These are phyloP conservation scores for Aurantiochytrium sp. DNA, from an alignment of 108 stramenopile species.

Conservation along the genomic window DNA sequence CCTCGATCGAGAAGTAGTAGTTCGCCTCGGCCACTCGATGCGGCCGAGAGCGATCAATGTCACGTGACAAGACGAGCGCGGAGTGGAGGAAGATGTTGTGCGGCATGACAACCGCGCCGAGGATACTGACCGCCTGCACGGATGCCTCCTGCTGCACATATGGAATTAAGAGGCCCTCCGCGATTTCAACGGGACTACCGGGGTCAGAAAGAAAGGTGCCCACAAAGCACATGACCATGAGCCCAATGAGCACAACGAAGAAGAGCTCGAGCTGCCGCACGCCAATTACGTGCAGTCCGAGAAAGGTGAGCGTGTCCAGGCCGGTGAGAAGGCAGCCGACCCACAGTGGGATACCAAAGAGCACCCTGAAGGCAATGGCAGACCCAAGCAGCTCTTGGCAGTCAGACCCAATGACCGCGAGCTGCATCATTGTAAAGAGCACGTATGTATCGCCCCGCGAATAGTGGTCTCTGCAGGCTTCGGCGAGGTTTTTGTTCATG, in stretches of 20 bases:
- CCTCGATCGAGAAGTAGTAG: constrained; percentile 69
- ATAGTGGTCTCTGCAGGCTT: constrained; percentile 53
- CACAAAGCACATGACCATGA: constrained; percentile 69
- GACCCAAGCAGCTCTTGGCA: constrained; percentile 71
- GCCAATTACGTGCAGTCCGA: constrained; percentile 64
- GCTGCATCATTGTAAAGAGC: constrained; percentile 48
- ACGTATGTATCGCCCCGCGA: not conserved
- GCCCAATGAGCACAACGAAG: constrained; percentile 65
- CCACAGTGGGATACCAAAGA: constrained; percentile 52
- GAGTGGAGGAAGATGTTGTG: constrained; percentile 80
- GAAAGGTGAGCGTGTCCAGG: constrained; percentile 68
- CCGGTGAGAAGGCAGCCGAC: constrained; percentile 51
- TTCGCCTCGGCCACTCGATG: constrained; percentile 61
- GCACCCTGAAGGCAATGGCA: constrained; percentile 57
- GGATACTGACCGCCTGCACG: constrained; percentile 58
- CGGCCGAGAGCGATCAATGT: constrained; percentile 46
- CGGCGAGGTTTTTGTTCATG: constrained; percentile 63
- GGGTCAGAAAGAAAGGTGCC: constrained; percentile 64
- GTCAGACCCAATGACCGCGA: constrained; percentile 70
- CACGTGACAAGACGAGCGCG: constrained; percentile 63
- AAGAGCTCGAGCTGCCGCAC: constrained; percentile 65
- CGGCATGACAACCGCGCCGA: constrained; percentile 78
- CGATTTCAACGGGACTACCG: constrained; percentile 46
- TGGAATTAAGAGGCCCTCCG: constrained; percentile 59
- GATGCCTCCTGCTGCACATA: constrained; percentile 51